Base-by-base conservation (phyloP, 2,329 filamentous ascomycete genomes). In the Neofusicoccum sp. region DNA sequence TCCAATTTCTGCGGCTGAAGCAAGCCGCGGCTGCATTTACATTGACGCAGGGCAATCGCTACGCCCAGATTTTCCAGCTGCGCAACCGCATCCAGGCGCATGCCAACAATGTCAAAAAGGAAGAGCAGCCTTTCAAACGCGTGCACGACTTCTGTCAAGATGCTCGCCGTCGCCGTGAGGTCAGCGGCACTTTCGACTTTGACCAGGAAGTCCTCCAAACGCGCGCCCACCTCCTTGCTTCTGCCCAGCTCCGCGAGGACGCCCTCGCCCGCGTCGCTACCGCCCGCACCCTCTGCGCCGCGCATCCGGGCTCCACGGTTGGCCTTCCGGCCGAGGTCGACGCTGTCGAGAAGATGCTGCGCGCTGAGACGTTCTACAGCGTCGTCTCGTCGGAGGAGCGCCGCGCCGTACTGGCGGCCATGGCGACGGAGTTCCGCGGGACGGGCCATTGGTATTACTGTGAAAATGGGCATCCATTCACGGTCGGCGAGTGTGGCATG, bases 401-500 rank as follows among this genome's bases (percentile, higher is more conserved):
- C 1, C 61, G 64, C 11, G 34, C 56, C 2, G 54, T 68, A 4
- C 52, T 67, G 9, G 60, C 52, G 1, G 81, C 81, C 1, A 84
- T 85, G 81, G 73, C 80, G 3, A 74, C 67, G 1, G 82, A 82
- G 6, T 66, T 70, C 0, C 39, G 64, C 1, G 79, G 79, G 0
- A 79, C 76, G 0, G 87, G 87, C 0, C 85, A 88, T 66, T 89
- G 86, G 87, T 89, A 88, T 71, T 78, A 74, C 0, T 88, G 85
- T 65, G 72, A 66, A 29, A 85, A 86, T 63, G 81, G 81, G 1
- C 84, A 88, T 69, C 82, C 84, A 1, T 83, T 90, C 66, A 85
- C 86, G 0, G 80, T 90, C 36, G 87, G 87, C 0, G 85, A 90
- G 64, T 89, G 87, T 68, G 87, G 87, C 1, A 85, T 86, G 80